These are phyloP conservation scores for Wickerhamomyces strasburgensis DNA, from an alignment of 805 yeast species.

Conservation along the genomic window DNA sequence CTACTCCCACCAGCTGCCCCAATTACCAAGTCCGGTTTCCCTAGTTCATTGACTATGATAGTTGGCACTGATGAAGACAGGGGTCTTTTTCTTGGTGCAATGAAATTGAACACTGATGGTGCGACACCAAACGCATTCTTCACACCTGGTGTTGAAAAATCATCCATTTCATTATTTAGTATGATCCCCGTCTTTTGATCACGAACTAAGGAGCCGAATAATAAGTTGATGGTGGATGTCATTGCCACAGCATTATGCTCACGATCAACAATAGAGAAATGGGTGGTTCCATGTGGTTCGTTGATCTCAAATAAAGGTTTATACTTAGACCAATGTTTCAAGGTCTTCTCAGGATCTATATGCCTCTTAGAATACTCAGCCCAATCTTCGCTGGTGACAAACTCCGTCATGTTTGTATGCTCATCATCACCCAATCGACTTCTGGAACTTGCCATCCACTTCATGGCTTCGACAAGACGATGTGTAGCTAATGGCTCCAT, in stretches of 20 bases:
- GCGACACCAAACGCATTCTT: constrained; percentile 74
- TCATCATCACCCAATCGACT: constrained; percentile 76
- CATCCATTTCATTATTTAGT: constrained; percentile 91
- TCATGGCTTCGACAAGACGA: constrained; percentile 78
- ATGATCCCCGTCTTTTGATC: constrained; percentile 81
- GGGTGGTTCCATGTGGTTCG: constrained; percentile 90
- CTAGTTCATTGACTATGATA: constrained; percentile 46
- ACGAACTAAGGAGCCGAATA: constrained; percentile 78
- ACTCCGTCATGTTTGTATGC: constrained; percentile 34
- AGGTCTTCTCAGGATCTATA: constrained; percentile 54
- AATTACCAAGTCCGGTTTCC: constrained; percentile 57
- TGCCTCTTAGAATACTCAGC: constrained; percentile 41
- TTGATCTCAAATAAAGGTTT: constrained; percentile 71
- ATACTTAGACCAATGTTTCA: constrained; percentile 63
- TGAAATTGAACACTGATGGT: constrained; percentile 77
- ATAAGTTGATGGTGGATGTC: constrained; percentile 83
- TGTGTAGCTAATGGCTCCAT: constrained; percentile 50
- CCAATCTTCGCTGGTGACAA: constrained; percentile 48
- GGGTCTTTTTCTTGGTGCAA: constrained; percentile 76
- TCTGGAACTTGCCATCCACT: constrained; percentile 87
- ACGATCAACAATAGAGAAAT: constrained; percentile 72
- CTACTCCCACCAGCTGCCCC: constrained; percentile 96
- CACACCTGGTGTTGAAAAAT: constrained; percentile 68
- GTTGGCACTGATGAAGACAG: constrained; percentile 80
- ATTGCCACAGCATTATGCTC: constrained; percentile 74